Evolutionary conservation across 345 rosid species (phyloP), one percentile per base, ranked within the genome.

Genomic region (Toxicodendron radicans): DNA sequence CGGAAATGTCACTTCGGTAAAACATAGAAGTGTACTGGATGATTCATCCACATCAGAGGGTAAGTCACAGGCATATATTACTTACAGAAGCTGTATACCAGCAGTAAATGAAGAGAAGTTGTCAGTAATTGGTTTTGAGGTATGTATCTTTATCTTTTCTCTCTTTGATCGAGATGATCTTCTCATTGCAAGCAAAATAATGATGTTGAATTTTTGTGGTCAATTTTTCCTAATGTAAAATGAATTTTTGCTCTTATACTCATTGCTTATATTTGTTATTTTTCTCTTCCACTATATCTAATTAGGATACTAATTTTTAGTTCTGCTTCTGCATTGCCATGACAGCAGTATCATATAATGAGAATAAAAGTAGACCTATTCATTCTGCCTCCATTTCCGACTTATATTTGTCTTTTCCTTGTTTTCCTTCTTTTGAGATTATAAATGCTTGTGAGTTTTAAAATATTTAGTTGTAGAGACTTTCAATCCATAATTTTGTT

Each of bases 121-220:
- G 73, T 91, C 98, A 16, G 89, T 90, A 64, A 53, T 91, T 67
- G 94, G 96, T 69, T 95, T 95, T 65, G 99, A 95, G 99, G 99
- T 95, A 80, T 64, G 78, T 73, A 11, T 58, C 61, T 14, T 64
- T 54, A 6, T 48, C 38, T 2, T 51, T 57, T 4, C n/a, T 6
- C 49, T 46, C 53, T 77, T 75, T 58, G 20, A 33, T 60, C 69
- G 56, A 21, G 69, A 65, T 60, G 20, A 13, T 54, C 30, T 18
- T n/a, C 10, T 68, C 24, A 2, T 32, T 33, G 48, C 21, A 6
- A 32, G 45, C 20, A 61, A 61, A 35, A 1, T 32, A n/a, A 30
- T 7, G 7, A 14, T 61, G 1, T 32, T 14, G 17, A 20, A 61
- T 61, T 17, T 32, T 6, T 61, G 33, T 41, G 33, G 43, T 60